phyloP scores from a whole-genome alignment of 2,329 filamentous ascomycete genomes.

The Xylaria multiplex region DNA sequence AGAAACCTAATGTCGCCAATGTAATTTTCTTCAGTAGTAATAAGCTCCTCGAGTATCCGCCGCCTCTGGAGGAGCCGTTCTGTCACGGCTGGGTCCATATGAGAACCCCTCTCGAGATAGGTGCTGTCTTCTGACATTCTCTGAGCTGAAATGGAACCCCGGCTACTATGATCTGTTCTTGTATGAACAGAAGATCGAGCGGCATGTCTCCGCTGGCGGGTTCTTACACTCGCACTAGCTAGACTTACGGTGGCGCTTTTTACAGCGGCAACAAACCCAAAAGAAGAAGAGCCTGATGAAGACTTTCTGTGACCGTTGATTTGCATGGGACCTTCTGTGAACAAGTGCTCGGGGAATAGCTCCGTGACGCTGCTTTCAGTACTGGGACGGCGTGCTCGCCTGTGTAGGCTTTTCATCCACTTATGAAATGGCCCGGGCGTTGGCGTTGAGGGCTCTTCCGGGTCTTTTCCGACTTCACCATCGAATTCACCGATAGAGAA shows the following conservation, averaged over 20 bases:
- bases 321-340: constrained; percentile 43
- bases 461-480: constrained; percentile 29
- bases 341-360: constrained; percentile 50
- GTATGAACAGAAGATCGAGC: constrained; percentile 64
- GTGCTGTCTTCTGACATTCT: constrained; percentile 73
- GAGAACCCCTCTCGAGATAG: constrained; percentile 64
- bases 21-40: constrained; percentile 88
- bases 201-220: constrained; percentile 66
- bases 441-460: constrained; percentile 30
- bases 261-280: constrained; percentile 81
- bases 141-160: constrained; percentile 67
- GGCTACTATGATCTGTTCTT: constrained; percentile 70
- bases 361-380: constrained; percentile 40
- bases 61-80: constrained; percentile 79
- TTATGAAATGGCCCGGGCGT: constrained; percentile 67
- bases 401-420: constrained; percentile 78
- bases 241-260: constrained; percentile 84
- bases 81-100: constrained; percentile 74
- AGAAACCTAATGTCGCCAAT: constrained; percentile 87
- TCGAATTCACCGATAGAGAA: constrained; percentile 45
- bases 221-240: constrained; percentile 74
- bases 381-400: constrained; percentile 60
- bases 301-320: constrained; percentile 62
- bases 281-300: constrained; percentile 79
- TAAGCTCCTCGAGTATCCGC: constrained; percentile 83